phyloP scores from a whole-genome alignment of 83 land plant genomes.

The Thuja plicata region DNA sequence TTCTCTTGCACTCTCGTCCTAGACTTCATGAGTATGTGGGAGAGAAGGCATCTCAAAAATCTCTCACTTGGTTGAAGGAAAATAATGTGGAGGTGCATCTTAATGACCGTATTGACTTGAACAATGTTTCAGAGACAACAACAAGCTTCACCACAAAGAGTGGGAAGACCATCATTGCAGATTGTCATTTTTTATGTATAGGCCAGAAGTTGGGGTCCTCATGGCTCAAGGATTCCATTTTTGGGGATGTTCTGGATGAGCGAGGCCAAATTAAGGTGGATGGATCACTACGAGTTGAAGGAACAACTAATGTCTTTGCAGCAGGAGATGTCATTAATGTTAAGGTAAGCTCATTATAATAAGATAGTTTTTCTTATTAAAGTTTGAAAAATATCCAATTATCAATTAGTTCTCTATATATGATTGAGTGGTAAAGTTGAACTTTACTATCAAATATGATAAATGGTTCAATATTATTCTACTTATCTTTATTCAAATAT shows the following conservation, averaged over 20 bases:
- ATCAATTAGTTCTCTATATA: too few relatives aligned
- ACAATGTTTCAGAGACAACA: constrained; percentile 23
- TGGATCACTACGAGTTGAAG: constrained; percentile 56
- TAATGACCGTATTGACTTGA: constrained; percentile 45
- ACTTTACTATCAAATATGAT: too few relatives aligned
- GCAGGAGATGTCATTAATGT: constrained; percentile 74
- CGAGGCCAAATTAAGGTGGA: constrained; percentile 71
- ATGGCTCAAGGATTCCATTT: constrained; percentile 59
- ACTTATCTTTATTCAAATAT: too few relatives aligned
- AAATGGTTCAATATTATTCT: too few relatives aligned
- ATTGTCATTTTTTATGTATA: constrained; percentile 70
- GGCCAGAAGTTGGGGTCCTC: constrained; percentile 65
- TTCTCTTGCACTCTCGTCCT: constrained; percentile 58
- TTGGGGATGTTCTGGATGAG: constrained; percentile 33
- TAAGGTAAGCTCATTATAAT: constrained; percentile 35
- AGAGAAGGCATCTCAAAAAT: constrained; percentile 59
- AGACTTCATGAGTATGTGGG: constrained; percentile 78
- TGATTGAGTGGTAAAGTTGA: too few relatives aligned
- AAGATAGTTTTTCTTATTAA: not conserved
- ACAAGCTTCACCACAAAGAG: constrained; percentile 38
- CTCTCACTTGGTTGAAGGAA: constrained; percentile 67
- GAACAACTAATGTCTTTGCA: constrained; percentile 67
- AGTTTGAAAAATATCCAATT: too few relatives aligned
- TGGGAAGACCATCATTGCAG: constrained; percentile 62
- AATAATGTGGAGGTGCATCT: constrained; percentile 73